Evolutionary conservation across 345 rosid species (phyloP).

Genomic region (Boechera divaricarpa): DNA sequence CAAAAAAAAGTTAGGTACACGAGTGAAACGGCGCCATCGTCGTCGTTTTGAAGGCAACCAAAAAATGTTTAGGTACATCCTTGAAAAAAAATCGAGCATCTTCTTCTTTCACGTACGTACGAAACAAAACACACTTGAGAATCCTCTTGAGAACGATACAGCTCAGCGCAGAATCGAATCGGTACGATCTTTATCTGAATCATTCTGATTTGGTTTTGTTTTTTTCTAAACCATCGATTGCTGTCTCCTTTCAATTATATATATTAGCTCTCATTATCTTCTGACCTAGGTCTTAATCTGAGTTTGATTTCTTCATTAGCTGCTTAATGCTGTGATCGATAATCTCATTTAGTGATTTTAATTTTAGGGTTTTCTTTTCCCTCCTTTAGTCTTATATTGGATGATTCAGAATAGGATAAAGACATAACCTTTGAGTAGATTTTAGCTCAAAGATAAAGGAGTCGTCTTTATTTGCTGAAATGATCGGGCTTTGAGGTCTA

Average conservation of each 20-base stretch:
- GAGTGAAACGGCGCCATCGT: no score
- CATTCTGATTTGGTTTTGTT: neutral
- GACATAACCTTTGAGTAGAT: neutral
- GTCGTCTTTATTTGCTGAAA: no score
- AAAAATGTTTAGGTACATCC: no score
- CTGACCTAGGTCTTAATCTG: neutral
- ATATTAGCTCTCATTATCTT: neutral
- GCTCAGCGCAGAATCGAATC: neutral
- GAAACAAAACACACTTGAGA: no score
- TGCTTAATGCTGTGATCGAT: neutral
- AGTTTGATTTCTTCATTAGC: neutral
- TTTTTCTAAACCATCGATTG: neutral
- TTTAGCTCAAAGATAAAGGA: neutral
- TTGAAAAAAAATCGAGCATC: no score
- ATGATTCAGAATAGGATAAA: neutral
- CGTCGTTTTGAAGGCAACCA: no score
- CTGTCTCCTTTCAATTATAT: neutral
- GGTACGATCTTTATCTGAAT: constrained; percentile 1
- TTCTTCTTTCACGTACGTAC: no score
- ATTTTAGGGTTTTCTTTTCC: neutral
- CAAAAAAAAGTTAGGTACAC: no score
- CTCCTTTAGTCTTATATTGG: neutral
- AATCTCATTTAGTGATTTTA: neutral
- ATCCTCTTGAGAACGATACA: no score
- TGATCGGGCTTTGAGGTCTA: neutral